These are phyloP conservation scores for Psilocybe cyanescens DNA, from an alignment of 768 basidiomycete genomes.

Conservation along the genomic window DNA sequence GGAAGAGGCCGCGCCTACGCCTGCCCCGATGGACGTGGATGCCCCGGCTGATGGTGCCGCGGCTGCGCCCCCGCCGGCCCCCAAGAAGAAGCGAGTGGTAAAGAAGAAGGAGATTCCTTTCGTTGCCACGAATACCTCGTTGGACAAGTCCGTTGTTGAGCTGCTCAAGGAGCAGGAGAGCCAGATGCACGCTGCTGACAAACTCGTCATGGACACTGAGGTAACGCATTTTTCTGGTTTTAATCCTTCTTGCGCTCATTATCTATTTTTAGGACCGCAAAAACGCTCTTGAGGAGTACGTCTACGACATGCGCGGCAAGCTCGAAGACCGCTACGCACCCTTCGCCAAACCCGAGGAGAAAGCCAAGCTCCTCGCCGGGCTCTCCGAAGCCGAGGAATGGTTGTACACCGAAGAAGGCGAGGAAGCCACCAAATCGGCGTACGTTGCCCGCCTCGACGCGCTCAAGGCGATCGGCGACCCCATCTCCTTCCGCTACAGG, in stretches of 20 bases:
- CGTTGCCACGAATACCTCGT: conserved; percentile 61
- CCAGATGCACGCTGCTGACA: conserved; percentile 88
- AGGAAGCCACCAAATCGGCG: conserved; percentile 95
- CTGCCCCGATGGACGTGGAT: conserved; percentile 67
- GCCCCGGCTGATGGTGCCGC: conserved; percentile 28
- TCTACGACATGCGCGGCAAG: conserved; percentile 93
- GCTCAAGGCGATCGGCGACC: conserved; percentile 87
- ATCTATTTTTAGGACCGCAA: conserved; percentile 76
- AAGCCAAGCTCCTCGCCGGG: conserved; percentile 69
- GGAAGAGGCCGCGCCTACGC: conserved; percentile 55
- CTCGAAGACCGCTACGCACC: conserved; percentile 85
- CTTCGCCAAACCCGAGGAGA: conserved; percentile 78
- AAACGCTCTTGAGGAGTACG: conserved; percentile 98
- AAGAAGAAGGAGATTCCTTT: conserved; percentile 86
- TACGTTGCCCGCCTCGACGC: conserved; percentile 84
- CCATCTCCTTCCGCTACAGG: conserved; percentile 79
- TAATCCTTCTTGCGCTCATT: not conserved
- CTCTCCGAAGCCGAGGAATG: conserved; percentile 90
- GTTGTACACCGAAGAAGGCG: conserved; percentile 97
- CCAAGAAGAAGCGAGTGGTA: conserved; percentile 87
- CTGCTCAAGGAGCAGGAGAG: conserved; percentile 79
- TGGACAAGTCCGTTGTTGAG: conserved; percentile 71
- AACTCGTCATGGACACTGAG: conserved; percentile 98
- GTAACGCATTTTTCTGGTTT: conserved; percentile 42
- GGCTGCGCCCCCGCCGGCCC: conserved; percentile 37